These are phyloP conservation scores for Thielaviopsis cerberus DNA, from an alignment of 2,329 filamentous ascomycete genomes.

Conservation along the genomic window DNA sequence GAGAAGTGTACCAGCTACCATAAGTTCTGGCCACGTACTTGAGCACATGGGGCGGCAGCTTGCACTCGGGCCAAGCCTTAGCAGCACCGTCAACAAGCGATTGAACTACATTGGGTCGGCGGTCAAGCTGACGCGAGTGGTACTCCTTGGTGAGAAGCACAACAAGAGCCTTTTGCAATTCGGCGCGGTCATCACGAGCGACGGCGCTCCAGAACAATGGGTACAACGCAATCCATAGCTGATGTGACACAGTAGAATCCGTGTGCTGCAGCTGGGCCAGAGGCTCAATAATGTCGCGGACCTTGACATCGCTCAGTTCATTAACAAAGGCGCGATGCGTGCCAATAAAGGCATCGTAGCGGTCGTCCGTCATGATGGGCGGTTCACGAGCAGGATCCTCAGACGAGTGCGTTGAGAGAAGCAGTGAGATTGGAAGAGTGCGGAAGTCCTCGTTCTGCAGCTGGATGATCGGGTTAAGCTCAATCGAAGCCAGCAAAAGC, in stretches of 20 bases:
- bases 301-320: constrained; percentile 70
- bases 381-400: constrained; percentile 37
- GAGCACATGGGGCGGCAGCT: constrained; percentile 85
- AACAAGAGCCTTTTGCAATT: constrained; percentile 84
- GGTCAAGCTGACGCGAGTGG: constrained; percentile 83
- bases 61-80: constrained; percentile 68
- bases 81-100: constrained; percentile 78
- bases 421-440: constrained; percentile 50
- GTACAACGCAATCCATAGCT: constrained; percentile 82
- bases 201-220: constrained; percentile 86
- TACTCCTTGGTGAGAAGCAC: constrained; percentile 83
- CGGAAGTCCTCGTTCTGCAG: constrained; percentile 73
- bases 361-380: constrained; percentile 60
- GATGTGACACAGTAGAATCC: constrained; percentile 62
- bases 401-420: constrained; percentile 55
- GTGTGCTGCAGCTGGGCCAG: constrained; percentile 82
- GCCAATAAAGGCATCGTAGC: constrained; percentile 60
- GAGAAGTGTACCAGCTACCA: constrained; percentile 90
- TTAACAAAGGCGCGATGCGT: constrained; percentile 66
- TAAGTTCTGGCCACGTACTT: constrained; percentile 90
- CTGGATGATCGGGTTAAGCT: constrained; percentile 57
- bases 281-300: constrained; percentile 76
- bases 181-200: constrained; percentile 68
- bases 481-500: constrained; percentile 74
- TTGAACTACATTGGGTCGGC: constrained; percentile 86